These are phyloP conservation scores for Aphanomyces stellatus DNA, from an alignment of 352 stramenopile species.

Conservation along the genomic window DNA sequence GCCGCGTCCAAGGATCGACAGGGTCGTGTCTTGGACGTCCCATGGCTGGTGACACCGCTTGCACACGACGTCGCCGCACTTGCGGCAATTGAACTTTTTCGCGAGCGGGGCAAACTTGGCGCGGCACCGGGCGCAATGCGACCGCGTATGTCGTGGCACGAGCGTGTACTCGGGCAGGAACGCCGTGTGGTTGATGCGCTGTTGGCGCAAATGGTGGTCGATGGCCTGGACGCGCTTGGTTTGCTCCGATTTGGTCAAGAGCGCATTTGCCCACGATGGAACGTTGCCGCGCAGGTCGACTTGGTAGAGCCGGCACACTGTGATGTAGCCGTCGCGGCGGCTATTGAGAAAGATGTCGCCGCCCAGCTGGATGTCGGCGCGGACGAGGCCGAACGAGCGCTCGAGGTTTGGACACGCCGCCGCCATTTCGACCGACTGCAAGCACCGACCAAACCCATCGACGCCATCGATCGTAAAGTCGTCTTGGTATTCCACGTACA, in stretches of 20 bases:
- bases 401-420: background rate
- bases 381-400: background rate
- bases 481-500: background rate
- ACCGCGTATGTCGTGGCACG: background rate
- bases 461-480: background rate
- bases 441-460: background rate
- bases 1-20: no score
- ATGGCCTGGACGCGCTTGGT: background rate
- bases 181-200: background rate
- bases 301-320: background rate
- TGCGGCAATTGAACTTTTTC: conserved; percentile 1
- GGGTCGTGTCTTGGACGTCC: background rate
- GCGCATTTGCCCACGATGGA: background rate
- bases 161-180: background rate
- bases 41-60: conserved; percentile 1
- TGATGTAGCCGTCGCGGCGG: background rate
- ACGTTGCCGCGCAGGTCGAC: background rate
- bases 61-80: conserved; percentile 14
- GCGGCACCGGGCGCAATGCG: background rate
- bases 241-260: background rate
- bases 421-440: background rate
- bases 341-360: background rate
- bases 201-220: background rate
- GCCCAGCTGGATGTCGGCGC: background rate
- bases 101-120: background rate